A percentile compares a stretch with the other conserved stretches of the same genome.
These are phyloP conservation scores for Metroxylon sagu DNA, from an alignment of 176 grass and related monocot species.

Conservation along the genomic window DNA sequence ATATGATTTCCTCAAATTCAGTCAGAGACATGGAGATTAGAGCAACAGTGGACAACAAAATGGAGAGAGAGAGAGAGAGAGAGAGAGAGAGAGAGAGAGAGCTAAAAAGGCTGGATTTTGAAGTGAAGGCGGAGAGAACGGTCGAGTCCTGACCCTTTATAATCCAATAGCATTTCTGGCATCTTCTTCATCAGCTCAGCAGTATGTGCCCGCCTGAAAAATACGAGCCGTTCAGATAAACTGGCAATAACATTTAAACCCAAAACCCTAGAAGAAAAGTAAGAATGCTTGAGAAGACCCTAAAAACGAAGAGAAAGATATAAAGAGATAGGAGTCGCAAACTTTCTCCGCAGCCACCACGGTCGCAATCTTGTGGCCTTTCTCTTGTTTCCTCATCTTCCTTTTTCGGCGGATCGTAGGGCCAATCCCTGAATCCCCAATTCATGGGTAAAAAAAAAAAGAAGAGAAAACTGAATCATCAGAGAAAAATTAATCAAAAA, in stretches of 20 bases:
- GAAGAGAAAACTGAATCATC: not conserved
- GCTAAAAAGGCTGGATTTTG: no score
- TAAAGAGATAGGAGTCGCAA: not conserved
- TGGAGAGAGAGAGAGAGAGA: no score
- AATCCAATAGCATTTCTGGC: constrained; percentile 67
- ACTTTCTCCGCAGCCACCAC: constrained; percentile 41
- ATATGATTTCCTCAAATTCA: no score
- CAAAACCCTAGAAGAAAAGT: not conserved
- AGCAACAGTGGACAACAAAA: not conserved
- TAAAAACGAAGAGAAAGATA: no score
- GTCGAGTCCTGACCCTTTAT: constrained; percentile 41
- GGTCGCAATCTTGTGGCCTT: constrained; percentile 48
- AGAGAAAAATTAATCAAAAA: not conserved
- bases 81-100: no score
- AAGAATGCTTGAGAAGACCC: not conserved
- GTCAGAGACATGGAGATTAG: not conserved
- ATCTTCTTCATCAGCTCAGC: constrained; percentile 64
- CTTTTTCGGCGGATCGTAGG: constrained; percentile 34
- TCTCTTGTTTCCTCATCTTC: constrained; percentile 41
- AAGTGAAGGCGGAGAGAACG: no score
- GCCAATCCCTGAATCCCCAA: constrained; percentile 27
- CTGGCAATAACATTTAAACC: not conserved
- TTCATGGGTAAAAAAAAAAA: not conserved
- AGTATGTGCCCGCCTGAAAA: constrained; percentile 29
- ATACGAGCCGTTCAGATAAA: not conserved